phyloP scores from a whole-genome alignment of 2,329 filamentous ascomycete genomes.

The Colletotrichum sp. region DNA sequence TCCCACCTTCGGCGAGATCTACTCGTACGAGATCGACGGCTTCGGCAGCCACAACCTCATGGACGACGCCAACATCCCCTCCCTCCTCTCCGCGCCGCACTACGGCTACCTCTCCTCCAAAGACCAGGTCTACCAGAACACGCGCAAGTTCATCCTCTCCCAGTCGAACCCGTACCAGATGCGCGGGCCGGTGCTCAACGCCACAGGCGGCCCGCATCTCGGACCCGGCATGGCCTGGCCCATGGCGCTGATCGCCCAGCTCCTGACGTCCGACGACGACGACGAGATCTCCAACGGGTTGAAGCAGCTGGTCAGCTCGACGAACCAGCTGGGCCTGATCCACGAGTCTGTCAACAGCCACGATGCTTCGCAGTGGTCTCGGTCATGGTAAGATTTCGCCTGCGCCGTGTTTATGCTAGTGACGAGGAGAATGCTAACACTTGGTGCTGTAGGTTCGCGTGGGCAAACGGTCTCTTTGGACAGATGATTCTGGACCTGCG shows the following conservation, averaged over 20 bases:
- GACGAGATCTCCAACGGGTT: slow-evolving; percentile 75
- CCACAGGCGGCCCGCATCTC: slow-evolving; percentile 57
- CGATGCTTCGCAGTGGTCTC: slow-evolving; percentile 48
- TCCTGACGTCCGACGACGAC: slow-evolving; percentile 78
- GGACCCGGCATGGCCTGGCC: slow-evolving; percentile 81
- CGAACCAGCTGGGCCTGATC: slow-evolving; percentile 75
- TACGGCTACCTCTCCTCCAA: slow-evolving; percentile 63
- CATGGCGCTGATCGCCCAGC: slow-evolving; percentile 81
- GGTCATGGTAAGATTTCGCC: slow-evolving; percentile 42
- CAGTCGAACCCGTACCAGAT: slow-evolving; percentile 76
- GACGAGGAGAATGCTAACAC: neutral
- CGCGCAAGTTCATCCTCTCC: slow-evolving; percentile 75
- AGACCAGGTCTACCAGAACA: slow-evolving; percentile 71
- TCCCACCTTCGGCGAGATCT: slow-evolving; percentile 67
- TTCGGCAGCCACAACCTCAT: slow-evolving; percentile 66
- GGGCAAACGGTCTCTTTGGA: slow-evolving; percentile 89
- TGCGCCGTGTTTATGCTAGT: rapidly evolving
- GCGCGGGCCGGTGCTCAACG: slow-evolving; percentile 55
- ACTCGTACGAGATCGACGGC: slow-evolving; percentile 74
- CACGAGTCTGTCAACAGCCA: slow-evolving; percentile 81
- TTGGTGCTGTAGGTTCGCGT: slow-evolving; percentile 72
- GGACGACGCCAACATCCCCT: slow-evolving; percentile 70
- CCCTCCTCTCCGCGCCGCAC: slow-evolving; percentile 65
- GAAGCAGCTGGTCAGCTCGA: slow-evolving; percentile 68
- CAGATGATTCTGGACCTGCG: slow-evolving; percentile 81